A percentile compares a stretch with the other conserved stretches of the same genome.
Conservation (phyloP, 768 basidiomycete genomes). For the Candolleomyces efflorescens region DNA sequence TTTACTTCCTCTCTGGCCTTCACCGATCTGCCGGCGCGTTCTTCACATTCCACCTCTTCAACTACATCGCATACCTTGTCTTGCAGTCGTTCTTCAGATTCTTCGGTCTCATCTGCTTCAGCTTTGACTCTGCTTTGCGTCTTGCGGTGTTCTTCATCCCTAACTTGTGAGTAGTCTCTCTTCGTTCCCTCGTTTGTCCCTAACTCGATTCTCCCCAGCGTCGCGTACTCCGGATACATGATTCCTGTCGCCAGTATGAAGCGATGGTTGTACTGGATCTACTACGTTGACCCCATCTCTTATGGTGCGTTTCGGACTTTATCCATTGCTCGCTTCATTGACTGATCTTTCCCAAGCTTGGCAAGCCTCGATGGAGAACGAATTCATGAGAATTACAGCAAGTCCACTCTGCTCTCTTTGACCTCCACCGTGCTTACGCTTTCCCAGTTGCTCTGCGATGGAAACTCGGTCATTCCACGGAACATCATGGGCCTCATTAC, state of each 20-base stretch:
- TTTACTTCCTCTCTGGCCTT: constrained; percentile 66
- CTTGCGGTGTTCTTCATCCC: constrained; percentile 69
- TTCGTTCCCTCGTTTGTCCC: background rate
- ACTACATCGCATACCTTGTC: constrained; percentile 58
- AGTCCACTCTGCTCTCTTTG: constrained; percentile 14
- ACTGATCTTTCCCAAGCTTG: constrained; percentile 37
- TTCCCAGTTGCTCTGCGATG: constrained; percentile 57
- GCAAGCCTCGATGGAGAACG: constrained; percentile 80
- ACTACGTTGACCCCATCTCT: constrained; percentile 74
- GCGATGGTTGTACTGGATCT: constrained; percentile 85
- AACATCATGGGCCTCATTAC: constrained; percentile 45
- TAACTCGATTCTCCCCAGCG: constrained; percentile 19
- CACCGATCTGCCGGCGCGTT: constrained; percentile 40
- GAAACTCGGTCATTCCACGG: constrained; percentile 59
- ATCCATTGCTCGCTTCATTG: background rate
- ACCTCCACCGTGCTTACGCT: constrained; percentile 2
- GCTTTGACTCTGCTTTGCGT: constrained; percentile 43
- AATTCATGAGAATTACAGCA: constrained; percentile 70
- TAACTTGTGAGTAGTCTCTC: constrained; percentile 46
- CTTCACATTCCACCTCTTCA: constrained; percentile 61
- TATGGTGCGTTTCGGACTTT: constrained; percentile 29
- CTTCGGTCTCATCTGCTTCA: constrained; percentile 50
- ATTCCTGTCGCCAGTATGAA: constrained; percentile 70
- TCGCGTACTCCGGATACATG: constrained; percentile 71
- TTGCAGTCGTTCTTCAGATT: constrained; percentile 87